Percentiles rank a stretch among this genome's conserved stretches.
These are phyloP conservation scores for Entomortierella lignicola DNA, from an alignment of 192 early-diverging fungal genomes.

Conservation along the genomic window DNA sequence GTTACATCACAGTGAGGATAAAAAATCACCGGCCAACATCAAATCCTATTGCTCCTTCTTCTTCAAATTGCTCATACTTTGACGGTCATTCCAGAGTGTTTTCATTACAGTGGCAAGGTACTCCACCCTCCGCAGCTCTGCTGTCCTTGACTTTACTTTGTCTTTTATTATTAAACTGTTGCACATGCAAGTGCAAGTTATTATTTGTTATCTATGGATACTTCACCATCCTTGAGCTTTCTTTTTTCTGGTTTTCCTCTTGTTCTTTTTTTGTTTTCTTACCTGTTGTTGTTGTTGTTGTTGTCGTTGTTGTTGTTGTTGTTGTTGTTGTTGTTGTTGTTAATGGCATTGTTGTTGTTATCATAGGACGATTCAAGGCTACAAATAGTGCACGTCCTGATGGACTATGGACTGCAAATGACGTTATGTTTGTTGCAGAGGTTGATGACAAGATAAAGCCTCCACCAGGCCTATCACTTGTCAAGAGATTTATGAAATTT, in stretches of 20 bases:
- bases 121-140: neutral
- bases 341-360: neutral
- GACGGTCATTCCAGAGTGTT: slow-evolving; percentile 37
- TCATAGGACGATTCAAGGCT: slow-evolving; percentile 51
- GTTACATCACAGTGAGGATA: slow-evolving; percentile 46
- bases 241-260: too few relatives aligned
- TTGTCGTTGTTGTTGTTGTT: too few relatives aligned
- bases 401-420: slow-evolving; percentile 45
- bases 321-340: neutral
- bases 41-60: neutral
- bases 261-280: too few relatives aligned
- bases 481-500: slow-evolving; percentile 25
- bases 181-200: too few relatives aligned
- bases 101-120: slow-evolving; percentile 55
- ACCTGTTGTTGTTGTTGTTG: too few relatives aligned
- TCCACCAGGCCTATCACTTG: slow-evolving; percentile 32
- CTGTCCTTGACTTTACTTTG: too few relatives aligned
- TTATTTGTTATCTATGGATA: too few relatives aligned
- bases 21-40: slow-evolving; percentile 18
- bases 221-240: too few relatives aligned
- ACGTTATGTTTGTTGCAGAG: slow-evolving; percentile 52
- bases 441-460: slow-evolving; percentile 31
- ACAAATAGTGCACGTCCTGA: slow-evolving; percentile 33
- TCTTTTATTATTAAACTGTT: too few relatives aligned
- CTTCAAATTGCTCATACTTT: slow-evolving; percentile 39